Evolutionary conservation across 2,329 filamentous ascomycete genomes (phyloP).

Genomic region (Hypoxylon sp.): DNA sequence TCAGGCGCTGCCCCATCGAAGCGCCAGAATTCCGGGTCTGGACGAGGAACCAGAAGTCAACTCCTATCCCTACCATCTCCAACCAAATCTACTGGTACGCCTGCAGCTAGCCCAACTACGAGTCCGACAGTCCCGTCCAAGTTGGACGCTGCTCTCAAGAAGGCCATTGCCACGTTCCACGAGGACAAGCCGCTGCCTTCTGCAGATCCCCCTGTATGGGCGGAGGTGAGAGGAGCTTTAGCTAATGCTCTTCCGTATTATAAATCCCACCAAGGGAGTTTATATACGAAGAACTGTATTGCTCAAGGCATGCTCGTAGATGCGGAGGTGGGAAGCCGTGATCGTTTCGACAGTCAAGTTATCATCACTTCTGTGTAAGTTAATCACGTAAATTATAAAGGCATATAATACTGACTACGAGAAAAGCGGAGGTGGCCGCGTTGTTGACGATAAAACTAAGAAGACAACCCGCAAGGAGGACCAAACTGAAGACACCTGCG

Average conservation of each 20-base stretch:
- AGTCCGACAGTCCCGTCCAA: background rate
- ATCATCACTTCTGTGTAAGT: constrained; percentile 75
- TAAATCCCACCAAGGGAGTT: constrained; percentile 71
- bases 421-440: constrained; percentile 44
- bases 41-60: background rate
- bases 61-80: too few relatives aligned
- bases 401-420: constrained; percentile 37
- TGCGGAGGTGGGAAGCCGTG: constrained; percentile 65
- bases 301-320: constrained; percentile 73
- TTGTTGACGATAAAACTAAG: constrained; percentile 55
- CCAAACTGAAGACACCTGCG: constrained; percentile 8
- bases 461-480: constrained; percentile 54
- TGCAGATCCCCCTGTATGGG: constrained; percentile 66
- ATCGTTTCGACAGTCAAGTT: constrained; percentile 72
- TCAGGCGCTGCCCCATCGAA: background rate
- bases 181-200: constrained; percentile 18
- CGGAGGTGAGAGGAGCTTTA: constrained; percentile 70
- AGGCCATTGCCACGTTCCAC: background rate
- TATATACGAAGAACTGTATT: constrained; percentile 66
- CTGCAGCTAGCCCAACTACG: background rate
- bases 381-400: constrained; percentile 1
- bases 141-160: background rate
- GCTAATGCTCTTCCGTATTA: constrained; percentile 76
- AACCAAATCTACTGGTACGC: too few relatives aligned
- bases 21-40: background rate